Percentiles rank a stretch among this genome's conserved stretches.
Evolutionary conservation across 495 filamentous ascomycete genomes (phyloP).

Genomic region (Neurospora sp.): DNA sequence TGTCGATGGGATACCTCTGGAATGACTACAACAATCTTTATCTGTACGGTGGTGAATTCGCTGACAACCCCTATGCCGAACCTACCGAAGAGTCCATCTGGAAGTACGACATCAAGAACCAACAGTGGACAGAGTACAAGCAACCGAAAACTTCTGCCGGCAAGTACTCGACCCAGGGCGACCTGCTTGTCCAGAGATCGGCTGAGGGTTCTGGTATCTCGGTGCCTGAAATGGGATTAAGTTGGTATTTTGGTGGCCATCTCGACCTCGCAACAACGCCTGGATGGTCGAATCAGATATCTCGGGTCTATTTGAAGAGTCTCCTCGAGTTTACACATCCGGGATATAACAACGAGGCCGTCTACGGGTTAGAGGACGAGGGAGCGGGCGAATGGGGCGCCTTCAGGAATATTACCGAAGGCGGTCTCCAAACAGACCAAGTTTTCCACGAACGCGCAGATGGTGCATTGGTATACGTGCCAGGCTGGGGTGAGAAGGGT

Average conservation of each 20-base stretch:
- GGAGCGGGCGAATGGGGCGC: slow-evolving; percentile 45
- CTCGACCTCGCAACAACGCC: slow-evolving; percentile 55
- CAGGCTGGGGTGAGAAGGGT: slow-evolving; percentile 58
- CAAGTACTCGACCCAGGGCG: slow-evolving; percentile 43
- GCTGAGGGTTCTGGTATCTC: slow-evolving; percentile 64
- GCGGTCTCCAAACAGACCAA: slow-evolving; percentile 50
- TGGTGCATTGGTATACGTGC: slow-evolving; percentile 58
- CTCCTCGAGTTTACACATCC: slow-evolving; percentile 67
- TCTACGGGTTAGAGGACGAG: slow-evolving; percentile 37
- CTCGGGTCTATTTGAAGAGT: slow-evolving; percentile 58
- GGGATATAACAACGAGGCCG: slow-evolving; percentile 48
- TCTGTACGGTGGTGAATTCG: slow-evolving; percentile 64
- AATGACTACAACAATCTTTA: slow-evolving; percentile 54
- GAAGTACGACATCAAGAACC: slow-evolving; percentile 51
- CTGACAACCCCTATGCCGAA: slow-evolving; percentile 42
- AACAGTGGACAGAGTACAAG: slow-evolving; percentile 51
- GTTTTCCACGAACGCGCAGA: slow-evolving; percentile 64
- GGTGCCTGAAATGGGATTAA: slow-evolving; percentile 54
- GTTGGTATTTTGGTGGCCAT: slow-evolving; percentile 71
- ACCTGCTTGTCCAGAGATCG: slow-evolving; percentile 45
- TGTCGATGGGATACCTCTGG: slow-evolving; percentile 65
- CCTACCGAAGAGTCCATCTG: slow-evolving; percentile 51
- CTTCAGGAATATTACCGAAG: slow-evolving; percentile 63
- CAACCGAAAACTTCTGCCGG: slow-evolving; percentile 47
- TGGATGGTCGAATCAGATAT: slow-evolving; percentile 55